Base-by-base conservation (phyloP, 495 filamentous ascomycete species). In the Cladorrhinum samala region DNA sequence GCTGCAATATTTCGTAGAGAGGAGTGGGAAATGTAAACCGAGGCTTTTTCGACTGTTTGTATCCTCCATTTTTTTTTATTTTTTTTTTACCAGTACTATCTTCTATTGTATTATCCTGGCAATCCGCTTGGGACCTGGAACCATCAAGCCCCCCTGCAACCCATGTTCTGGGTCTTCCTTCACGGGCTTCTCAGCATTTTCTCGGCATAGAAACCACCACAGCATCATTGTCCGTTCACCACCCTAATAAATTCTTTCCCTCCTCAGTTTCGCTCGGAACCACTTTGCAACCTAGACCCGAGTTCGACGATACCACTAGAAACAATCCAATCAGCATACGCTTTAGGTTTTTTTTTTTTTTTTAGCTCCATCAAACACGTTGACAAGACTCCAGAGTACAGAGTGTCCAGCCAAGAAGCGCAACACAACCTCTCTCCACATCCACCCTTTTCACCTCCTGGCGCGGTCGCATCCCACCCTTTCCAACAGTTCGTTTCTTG, bases 391-490 rank as follows among this genome's bases (percentile, higher is more conserved):
- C n/a, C n/a, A n/a, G n/a, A n/a, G n/a, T n/a, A n/a, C n/a, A n/a
- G n/a, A 33, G 11, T 33, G 11, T 33, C 27, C 27, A 33, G 6
- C 27, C 27, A 5, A 42, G 52, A 18, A 49, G 20, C 40, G 11
- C 39, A 48, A 19, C 16, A 7, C 30, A 24, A 9, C 30, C 19
- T 24, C 25, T 16, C 39, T n/a, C 13, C 50, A 38, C 45, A 43
- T 50, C 52, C 24, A 49, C n/a, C 3, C 39, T 37, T 46, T 27
- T 44, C 18, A 21, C 52, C 27, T 27, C 52, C 50, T 46, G 39
- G 52, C 57, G 50, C 51, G 23, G 47, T 61, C 62, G 59, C 62
- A 59, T 53, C 27, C 39, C 37, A 25, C n/a, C 47, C 50, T 14
- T 58, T 51, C 5, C 6, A 6, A 5, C 11, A 33, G 27, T 11